Evolutionary conservation across 495 filamentous ascomycete genomes (phyloP), one percentile per base, ranked within the genome.

Genomic region (Corynascus novoguineensis): DNA sequence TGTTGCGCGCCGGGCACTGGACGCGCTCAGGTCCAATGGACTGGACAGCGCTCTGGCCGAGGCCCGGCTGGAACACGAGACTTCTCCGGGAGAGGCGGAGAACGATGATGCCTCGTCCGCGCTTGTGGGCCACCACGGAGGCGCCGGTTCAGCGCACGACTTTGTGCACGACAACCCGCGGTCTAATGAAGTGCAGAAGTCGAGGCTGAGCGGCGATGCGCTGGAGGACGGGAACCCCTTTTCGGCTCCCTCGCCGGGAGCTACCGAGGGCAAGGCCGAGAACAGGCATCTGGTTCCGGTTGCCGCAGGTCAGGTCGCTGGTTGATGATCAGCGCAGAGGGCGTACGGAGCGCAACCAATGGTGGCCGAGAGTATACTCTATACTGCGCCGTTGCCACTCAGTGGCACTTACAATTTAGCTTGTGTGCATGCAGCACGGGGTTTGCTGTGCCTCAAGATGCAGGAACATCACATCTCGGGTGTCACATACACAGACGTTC

Each of bases 1-100:
- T 15, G 68, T 55, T 27, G 77, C 78, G 1, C 66, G 73, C 64
- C 64, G 62, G 35, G 74, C 73, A 0, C 60, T 81, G 22, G 70
- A 69, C 15, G 73, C 70, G 50, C 64, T 75, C 40, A 63, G 54
- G 48, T 67, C 56, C 21, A 75, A 73, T 14, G 61, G 66, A 31
- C 21, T 64, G 12, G 62, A 64, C 14, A 58, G 45, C 32, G 48
- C 73, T 1, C 53, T 66, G 49, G 65, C n/a, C 25, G 38, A 14
- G n/a, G 28, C 24, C 11, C 25, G 11, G 6, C 14, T 34, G 28
- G 37, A 29, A 12, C 22, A 5, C 17, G 19, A 1, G 6, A 5
- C 27, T 10, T 8, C 34, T 5, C 5, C 1, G 42, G 31, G 52
- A 53, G 37, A 21, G 45, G 40, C 60, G 41, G 54, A 32, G 22